phyloP scores from a whole-genome alignment of 1,139 yeast genomes.

The Tardiomyces blankii region DNA sequence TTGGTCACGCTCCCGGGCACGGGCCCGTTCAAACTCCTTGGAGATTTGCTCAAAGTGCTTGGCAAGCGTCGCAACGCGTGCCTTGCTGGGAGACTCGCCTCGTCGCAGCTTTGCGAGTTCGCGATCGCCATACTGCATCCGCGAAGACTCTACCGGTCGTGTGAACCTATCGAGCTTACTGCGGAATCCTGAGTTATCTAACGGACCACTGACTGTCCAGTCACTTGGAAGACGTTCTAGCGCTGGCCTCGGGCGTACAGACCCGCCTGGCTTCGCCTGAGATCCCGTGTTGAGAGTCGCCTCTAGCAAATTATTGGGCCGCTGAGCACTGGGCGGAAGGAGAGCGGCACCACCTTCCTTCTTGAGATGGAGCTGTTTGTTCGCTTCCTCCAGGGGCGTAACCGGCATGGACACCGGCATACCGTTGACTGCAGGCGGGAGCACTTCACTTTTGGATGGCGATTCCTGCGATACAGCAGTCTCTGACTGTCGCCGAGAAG shows the following conservation, averaged over 20 bases:
- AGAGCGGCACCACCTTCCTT: too few species aligned
- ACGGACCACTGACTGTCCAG: neutral
- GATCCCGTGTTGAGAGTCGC: too few species aligned
- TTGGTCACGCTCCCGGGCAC: conserved; percentile 67
- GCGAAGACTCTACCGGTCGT: neutral
- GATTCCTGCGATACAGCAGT: neutral
- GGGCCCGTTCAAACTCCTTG: conserved; percentile 74
- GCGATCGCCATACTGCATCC: neutral
- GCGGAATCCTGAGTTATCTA: neutral
- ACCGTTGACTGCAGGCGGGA: too few species aligned
- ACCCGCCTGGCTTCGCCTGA: neutral
- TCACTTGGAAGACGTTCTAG: neutral
- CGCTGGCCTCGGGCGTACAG: neutral
- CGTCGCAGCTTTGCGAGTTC: neutral
- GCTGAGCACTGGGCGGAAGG: too few species aligned
- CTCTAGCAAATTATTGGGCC: too few species aligned
- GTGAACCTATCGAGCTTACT: neutral
- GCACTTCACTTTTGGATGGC: neutral
- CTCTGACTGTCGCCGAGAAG: neutral
- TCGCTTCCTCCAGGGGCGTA: neutral
- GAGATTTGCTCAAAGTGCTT: conserved; percentile 71
- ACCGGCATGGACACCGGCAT: neutral
- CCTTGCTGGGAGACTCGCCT: conserved; percentile 2
- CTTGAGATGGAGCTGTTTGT: neutral
- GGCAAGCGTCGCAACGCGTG: conserved; percentile 28